Conservation (phyloP, 2,329 filamentous ascomycete genomes). For the Ceratocystis lukuohia region DNA sequence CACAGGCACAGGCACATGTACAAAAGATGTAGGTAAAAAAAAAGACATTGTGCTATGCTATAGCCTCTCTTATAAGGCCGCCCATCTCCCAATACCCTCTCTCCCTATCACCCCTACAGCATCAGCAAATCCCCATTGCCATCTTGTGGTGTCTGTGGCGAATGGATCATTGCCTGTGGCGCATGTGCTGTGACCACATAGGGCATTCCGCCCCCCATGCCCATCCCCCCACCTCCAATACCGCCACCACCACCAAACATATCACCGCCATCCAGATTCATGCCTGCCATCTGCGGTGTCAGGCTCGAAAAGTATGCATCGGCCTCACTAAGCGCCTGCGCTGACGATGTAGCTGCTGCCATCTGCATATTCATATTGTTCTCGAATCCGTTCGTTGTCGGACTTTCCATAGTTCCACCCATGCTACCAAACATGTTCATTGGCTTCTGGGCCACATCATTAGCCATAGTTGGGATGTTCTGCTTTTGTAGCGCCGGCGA, state of each 20-base stretch:
- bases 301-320: slow-evolving; percentile 79
- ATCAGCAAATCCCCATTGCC: slow-evolving; percentile 60
- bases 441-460: slow-evolving; percentile 42
- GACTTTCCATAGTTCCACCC: slow-evolving; percentile 28
- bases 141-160: slow-evolving; percentile 45
- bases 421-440: slow-evolving; percentile 42
- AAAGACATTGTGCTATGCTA: neutral
- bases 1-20: no score
- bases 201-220: slow-evolving; percentile 31
- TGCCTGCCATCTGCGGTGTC: slow-evolving; percentile 60
- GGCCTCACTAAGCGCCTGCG: slow-evolving; percentile 66
- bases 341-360: slow-evolving; percentile 21
- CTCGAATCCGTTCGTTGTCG: neutral
- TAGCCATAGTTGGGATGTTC: slow-evolving; percentile 36
- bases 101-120: slow-evolving; percentile 32
- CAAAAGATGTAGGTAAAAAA: neutral
- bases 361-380: neutral
- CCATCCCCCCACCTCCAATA: neutral
- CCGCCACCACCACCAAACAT: slow-evolving; percentile 46
- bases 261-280: slow-evolving; percentile 53
- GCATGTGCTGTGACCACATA: slow-evolving; percentile 74
- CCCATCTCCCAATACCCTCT: neutral
- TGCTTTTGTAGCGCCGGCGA: slow-evolving; percentile 76
- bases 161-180: slow-evolving; percentile 61
- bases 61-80: neutral